Evolutionary conservation across 1,139 yeast genomes (phyloP).

Genomic region (Hyphopichia burtonii): DNA sequence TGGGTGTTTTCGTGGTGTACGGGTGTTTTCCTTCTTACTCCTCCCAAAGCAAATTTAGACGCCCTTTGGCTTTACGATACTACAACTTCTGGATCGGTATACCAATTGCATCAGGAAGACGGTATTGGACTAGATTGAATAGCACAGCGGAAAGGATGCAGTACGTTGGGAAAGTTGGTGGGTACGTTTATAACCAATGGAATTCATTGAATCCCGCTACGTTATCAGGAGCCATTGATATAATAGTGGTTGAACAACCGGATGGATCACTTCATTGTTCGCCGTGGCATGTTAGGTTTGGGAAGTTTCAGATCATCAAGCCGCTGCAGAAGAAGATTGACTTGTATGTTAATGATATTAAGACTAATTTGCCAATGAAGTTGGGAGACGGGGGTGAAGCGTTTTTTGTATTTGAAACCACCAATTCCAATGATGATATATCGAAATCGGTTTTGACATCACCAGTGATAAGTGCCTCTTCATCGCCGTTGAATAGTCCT

Average conservation of each 20-base stretch:
- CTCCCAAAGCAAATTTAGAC: no score
- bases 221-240: slow-evolving; percentile 94
- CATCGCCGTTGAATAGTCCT: slow-evolving; percentile 64
- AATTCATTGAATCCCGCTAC: slow-evolving; percentile 96
- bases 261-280: slow-evolving; percentile 83
- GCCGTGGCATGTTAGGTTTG: slow-evolving; percentile 96
- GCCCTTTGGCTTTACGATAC: no score
- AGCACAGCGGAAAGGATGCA: no score
- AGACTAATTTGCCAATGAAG: slow-evolving; percentile 90
- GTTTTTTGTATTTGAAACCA: slow-evolving; percentile 90
- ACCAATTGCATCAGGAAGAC: no score
- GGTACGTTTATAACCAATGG: slow-evolving; percentile 95
- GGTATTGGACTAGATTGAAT: no score
- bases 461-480: slow-evolving; percentile 82
- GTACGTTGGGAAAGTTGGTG: slow-evolving; percentile 94
- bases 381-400: slow-evolving; percentile 98
- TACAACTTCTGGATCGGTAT: no score
- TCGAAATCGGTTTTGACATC: slow-evolving; percentile 84
- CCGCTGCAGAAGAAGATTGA: slow-evolving; percentile 98
- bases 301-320: slow-evolving; percentile 84
- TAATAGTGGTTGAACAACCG: slow-evolving; percentile 92
- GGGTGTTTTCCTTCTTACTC: no score
- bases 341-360: slow-evolving; percentile 77
- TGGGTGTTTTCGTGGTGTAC: not conserved
- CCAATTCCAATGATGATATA: slow-evolving; percentile 49